phyloP scores from a whole-genome alignment of 208 protist genomes.

The Acanthamoeba culbertsoni region DNA sequence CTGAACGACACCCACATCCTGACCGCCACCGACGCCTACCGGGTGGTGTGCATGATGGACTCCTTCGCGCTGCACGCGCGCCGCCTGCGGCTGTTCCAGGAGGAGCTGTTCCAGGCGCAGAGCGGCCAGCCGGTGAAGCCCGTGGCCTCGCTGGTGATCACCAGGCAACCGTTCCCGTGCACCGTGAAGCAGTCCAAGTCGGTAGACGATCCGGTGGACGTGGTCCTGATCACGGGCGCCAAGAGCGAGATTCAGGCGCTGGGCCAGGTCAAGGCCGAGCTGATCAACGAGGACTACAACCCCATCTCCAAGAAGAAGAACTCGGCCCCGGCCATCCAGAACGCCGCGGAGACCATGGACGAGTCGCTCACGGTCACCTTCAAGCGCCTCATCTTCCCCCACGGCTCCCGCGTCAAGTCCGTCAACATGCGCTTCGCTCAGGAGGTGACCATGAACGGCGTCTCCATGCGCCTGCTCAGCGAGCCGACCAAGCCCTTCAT shows the following conservation, averaged over 20 bases:
- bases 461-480: background rate
- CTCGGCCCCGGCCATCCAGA: conserved; percentile 17
- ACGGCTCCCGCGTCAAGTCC: conserved; percentile 47
- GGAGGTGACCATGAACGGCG: conserved; percentile 17
- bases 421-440: conserved; percentile 47
- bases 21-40: background rate
- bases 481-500: conserved; percentile 52
- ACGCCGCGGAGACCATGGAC: conserved; percentile 28
- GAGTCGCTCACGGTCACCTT: conserved; percentile 6
- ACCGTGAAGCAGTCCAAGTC: conserved; percentile 49
- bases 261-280: conserved; percentile 44
- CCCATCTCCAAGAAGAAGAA: conserved; percentile 37
- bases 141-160: conserved; percentile 3
- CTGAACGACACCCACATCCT: conserved; percentile 44
- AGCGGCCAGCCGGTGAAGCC: background rate
- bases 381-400: conserved; percentile 42
- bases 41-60: background rate
- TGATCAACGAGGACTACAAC: conserved; percentile 51
- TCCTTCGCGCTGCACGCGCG: conserved; percentile 5
- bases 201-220: conserved; percentile 22
- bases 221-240: conserved; percentile 12
- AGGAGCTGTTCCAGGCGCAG: conserved; percentile 9
- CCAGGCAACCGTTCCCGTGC: conserved; percentile 30
- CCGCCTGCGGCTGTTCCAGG: conserved; percentile 1
- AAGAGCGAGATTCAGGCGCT: background rate